phyloP scores from a whole-genome alignment of 169 alveolate species.

The Cystoisospora suis region DNA sequence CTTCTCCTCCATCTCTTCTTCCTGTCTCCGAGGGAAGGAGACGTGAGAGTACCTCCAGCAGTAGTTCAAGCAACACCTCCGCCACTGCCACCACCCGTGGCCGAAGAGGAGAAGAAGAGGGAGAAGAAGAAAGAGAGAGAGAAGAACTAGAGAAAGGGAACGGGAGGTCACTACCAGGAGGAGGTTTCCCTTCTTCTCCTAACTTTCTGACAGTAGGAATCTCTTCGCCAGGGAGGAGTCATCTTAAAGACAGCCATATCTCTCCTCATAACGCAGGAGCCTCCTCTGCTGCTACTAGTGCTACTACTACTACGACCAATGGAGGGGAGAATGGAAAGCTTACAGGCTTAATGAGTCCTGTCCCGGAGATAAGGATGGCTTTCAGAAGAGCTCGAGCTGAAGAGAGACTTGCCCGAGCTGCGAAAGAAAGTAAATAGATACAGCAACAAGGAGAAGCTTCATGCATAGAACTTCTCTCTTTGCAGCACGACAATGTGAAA shows the following conservation, averaged over 20 bases:
- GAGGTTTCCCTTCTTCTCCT: background rate
- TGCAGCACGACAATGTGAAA: too few relatives aligned
- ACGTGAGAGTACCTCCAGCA: background rate
- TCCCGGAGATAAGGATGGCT: conserved; percentile 5
- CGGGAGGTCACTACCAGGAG: too few relatives aligned
- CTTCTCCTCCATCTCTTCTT: background rate
- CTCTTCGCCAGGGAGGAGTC: background rate
- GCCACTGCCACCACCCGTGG: too few relatives aligned
- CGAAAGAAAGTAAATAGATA: too few relatives aligned
- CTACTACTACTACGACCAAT: background rate
- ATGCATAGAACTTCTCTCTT: too few relatives aligned
- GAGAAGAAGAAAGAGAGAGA: too few relatives aligned
- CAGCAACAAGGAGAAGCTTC: too few relatives aligned
- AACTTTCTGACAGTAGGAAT: background rate
- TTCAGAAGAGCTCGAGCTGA: conserved; percentile 28
- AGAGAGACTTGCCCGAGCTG: background rate
- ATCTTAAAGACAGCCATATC: background rate
- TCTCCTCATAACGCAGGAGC: too few relatives aligned
- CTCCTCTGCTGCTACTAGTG: background rate
- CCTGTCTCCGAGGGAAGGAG: background rate
- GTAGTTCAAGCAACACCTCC: too few relatives aligned
- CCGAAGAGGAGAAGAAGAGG: too few relatives aligned
- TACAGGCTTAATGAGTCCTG: background rate
- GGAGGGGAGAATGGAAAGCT: too few relatives aligned
- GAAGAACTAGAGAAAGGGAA: too few relatives aligned